phyloP scores from a whole-genome alignment of 2,329 filamentous ascomycete species.

The Mycosphaerelloides madeirae region DNA sequence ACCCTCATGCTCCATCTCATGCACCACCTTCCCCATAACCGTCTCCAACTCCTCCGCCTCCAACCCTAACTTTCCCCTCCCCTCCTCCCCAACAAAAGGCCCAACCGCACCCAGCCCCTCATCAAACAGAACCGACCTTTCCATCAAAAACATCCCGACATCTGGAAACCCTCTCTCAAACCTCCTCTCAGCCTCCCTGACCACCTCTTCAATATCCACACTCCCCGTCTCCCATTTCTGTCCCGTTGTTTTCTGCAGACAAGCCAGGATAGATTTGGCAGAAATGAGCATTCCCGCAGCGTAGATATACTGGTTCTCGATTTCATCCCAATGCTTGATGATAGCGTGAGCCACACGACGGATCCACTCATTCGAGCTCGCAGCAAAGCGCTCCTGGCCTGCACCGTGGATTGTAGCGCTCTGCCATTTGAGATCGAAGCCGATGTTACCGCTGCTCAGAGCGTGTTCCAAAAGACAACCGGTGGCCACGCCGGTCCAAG shows the following conservation, averaged over 20 bases:
- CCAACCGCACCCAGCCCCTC: slow-evolving; percentile 21
- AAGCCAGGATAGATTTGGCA: slow-evolving; percentile 31
- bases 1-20: slow-evolving; percentile 3
- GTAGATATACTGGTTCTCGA: slow-evolving; percentile 36
- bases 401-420: slow-evolving; percentile 36
- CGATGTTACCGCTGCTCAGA: slow-evolving; percentile 33
- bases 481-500: slow-evolving; percentile 35
- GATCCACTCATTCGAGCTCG: slow-evolving; percentile 32
- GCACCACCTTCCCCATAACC: not conserved
- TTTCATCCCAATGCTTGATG: slow-evolving; percentile 30
- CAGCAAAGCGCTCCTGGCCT: slow-evolving; percentile 34
- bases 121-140: slow-evolving; percentile 37
- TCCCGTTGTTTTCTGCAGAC: slow-evolving; percentile 25
- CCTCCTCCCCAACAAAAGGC: slow-evolving; percentile 26
- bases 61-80: slow-evolving; percentile 13
- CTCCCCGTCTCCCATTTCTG: slow-evolving; percentile 31
- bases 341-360: slow-evolving; percentile 28
- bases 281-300: slow-evolving; percentile 31
- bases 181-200: slow-evolving; percentile 33
- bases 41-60: not conserved
- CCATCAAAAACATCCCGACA: slow-evolving; percentile 37
- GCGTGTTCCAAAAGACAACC: slow-evolving; percentile 29
- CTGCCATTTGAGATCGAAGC: slow-evolving; percentile 38
- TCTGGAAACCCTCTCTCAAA: slow-evolving; percentile 36
- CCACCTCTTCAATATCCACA: slow-evolving; percentile 32